Conservation (phyloP, 2,329 filamentous ascomycete species). For the Xylariaceae sp. region DNA sequence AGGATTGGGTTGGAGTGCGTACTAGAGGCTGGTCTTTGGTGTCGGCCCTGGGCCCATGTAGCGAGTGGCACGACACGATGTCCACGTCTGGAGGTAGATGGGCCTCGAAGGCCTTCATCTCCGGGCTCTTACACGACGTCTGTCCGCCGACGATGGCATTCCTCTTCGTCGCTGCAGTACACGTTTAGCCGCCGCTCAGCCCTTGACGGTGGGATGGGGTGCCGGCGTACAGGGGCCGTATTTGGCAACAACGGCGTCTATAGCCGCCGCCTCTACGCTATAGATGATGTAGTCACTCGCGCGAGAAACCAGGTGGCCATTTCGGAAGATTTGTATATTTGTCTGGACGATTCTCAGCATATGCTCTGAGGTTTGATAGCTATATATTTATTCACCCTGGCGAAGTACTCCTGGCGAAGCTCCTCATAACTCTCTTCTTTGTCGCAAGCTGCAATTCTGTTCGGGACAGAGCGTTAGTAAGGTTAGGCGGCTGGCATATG, state of each 20-base stretch:
- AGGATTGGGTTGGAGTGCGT: slow-evolving; percentile 5
- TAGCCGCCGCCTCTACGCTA: slow-evolving; percentile 89
- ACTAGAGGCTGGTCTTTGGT: slow-evolving; percentile 85
- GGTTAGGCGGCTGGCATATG: background rate
- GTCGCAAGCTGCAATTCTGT: slow-evolving; percentile 91
- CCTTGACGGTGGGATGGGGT: background rate
- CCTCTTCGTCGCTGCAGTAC: slow-evolving; percentile 72
- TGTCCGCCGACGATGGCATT: slow-evolving; percentile 94
- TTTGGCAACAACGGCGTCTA: slow-evolving; percentile 76
- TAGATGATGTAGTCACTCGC: slow-evolving; percentile 98
- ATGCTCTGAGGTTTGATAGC: slow-evolving; percentile 23
- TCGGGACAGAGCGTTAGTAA: slow-evolving; percentile 15
- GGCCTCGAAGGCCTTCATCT: slow-evolving; percentile 87
- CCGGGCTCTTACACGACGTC: slow-evolving; percentile 95
- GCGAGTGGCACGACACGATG: slow-evolving; percentile 92
- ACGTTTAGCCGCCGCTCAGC: slow-evolving; percentile 3
- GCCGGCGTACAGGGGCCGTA: slow-evolving; percentile 83
- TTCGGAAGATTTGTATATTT: slow-evolving; percentile 79
- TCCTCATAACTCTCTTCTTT: slow-evolving; percentile 79
- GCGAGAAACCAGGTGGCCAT: slow-evolving; percentile 92
- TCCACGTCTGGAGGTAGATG: slow-evolving; percentile 83
- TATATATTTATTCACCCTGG: slow-evolving; percentile 60
- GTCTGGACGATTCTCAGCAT: slow-evolving; percentile 59
- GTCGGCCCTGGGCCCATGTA: slow-evolving; percentile 88
- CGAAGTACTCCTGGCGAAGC: slow-evolving; percentile 72